Base-by-base conservation (phyloP, 345 rosid species). In the Eucalyptus sp. region DNA sequence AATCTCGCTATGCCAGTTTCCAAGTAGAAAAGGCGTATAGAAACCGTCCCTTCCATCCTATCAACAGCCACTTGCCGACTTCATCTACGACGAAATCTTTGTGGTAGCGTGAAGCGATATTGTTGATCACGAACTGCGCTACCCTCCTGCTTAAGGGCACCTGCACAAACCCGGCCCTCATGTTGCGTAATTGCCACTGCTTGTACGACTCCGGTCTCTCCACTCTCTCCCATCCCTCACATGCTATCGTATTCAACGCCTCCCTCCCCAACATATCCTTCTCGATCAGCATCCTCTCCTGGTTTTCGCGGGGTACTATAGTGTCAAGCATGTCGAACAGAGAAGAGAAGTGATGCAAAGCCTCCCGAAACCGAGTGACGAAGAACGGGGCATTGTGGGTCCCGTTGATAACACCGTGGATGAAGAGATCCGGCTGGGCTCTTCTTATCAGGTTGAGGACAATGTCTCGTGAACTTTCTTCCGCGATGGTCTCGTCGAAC, bases 141-240 rank as follows among this genome's bases (percentile, higher is more conserved):
- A 81, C 31, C 5, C 29, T 48, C 87, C 79, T 50, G 52, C 58
- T 7, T 50, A 88, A 56, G 37, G 89, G 79, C 86, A 83, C 79
- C 89, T 88, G 89, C 87, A 16, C 13, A 49, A 88, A 88, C 76
- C 89, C 87, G 6, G 89, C 89, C 89, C 86, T 88, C 79, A 88
- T 52, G 54, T 56, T 88, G 18, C 88, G 88, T 25, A 64, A 33
- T 87, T 68, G 88, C 88, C 88, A 87, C 85, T 87, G 88, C 88
- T 87, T 87, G 84, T 87, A 87, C 31, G 86, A 43, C 86, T 84
- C 86, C 31, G 86, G 86, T 50, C 62, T 56, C 62, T 56, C 62
- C 29, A 56, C 62, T 24, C 62, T 56, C 62, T 56, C 62, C 62
- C 62, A 56, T 56, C 62, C 62, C 29, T 56, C 62, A 56, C 62